These are phyloP conservation scores for Trichophyton verrucosum DNA, from an alignment of 2,329 filamentous ascomycete species.

Conservation along the genomic window DNA sequence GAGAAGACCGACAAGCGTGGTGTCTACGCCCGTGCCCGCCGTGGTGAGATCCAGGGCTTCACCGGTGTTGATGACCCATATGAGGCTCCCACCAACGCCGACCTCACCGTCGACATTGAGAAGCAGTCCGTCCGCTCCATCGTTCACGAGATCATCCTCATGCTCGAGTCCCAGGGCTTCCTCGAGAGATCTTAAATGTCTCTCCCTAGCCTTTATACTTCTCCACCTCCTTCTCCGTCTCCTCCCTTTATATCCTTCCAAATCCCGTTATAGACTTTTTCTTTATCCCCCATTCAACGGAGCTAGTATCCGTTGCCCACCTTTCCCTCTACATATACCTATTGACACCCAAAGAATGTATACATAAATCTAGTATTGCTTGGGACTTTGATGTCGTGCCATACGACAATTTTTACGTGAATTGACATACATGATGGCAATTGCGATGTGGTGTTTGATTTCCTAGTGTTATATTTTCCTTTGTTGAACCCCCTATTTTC, in stretches of 20 bases:
- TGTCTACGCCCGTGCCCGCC: conserved; percentile 71
- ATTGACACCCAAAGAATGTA: not conserved
- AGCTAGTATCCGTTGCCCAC: not conserved
- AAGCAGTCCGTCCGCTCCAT: conserved; percentile 83
- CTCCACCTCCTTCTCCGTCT: not conserved
- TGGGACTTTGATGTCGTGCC: not conserved
- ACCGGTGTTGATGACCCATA: conserved; percentile 97
- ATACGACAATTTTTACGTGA: not conserved
- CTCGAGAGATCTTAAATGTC: conserved; percentile 52
- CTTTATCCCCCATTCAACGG: not conserved
- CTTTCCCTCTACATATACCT: not conserved
- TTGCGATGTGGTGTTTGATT: conserved; percentile 1
- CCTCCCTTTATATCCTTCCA: not conserved
- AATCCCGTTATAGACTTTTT: not conserved
- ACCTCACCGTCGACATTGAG: conserved; percentile 72
- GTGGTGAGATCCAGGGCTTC: conserved; percentile 92
- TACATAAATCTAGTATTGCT: not conserved
- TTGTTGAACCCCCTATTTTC: not conserved
- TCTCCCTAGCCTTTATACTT: not conserved
- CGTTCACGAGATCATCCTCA: conserved; percentile 89
- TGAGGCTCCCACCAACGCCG: conserved; percentile 66
- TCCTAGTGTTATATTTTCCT: not conserved
- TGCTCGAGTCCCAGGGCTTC: conserved; percentile 80
- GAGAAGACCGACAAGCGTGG: conserved; percentile 93
- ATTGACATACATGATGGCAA: conserved; percentile 1